These are phyloP conservation scores for Platanthera guangdongensis DNA, from an alignment of 106 monocot species.

Conservation along the genomic window DNA sequence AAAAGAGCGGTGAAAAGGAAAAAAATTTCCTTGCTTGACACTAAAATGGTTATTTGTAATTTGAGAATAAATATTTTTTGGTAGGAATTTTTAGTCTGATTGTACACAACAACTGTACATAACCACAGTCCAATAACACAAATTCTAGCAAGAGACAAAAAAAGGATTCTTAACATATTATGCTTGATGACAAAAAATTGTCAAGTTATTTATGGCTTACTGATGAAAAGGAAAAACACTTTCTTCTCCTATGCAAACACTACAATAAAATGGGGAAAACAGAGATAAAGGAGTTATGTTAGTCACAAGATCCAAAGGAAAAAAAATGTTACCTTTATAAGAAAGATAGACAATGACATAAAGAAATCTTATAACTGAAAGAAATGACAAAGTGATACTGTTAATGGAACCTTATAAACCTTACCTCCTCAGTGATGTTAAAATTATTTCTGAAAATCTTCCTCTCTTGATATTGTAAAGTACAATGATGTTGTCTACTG, in stretches of 20 bases:
- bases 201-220: background rate
- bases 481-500: background rate
- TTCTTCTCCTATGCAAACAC: background rate
- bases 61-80: background rate
- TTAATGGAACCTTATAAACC: background rate
- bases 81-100: background rate
- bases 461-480: constrained; percentile 2
- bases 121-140: background rate
- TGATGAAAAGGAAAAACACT: constrained; percentile 2
- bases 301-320: background rate
- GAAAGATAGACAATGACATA: background rate
- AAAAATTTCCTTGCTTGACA: background rate
- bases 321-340: background rate
- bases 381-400: background rate
- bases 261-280: background rate
- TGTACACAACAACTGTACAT: background rate
- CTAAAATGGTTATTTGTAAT: background rate
- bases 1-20: background rate
- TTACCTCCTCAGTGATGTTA: background rate
- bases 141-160: background rate
- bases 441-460: constrained; percentile 7
- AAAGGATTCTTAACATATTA: background rate
- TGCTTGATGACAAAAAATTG: background rate
- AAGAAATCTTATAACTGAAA: constrained; percentile 1
- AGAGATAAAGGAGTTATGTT: background rate